Evolutionary conservation across 495 filamentous ascomycete species (phyloP), one percentile per base, ranked within the genome.

Genomic region (Annulohypoxylon bovei): DNA sequence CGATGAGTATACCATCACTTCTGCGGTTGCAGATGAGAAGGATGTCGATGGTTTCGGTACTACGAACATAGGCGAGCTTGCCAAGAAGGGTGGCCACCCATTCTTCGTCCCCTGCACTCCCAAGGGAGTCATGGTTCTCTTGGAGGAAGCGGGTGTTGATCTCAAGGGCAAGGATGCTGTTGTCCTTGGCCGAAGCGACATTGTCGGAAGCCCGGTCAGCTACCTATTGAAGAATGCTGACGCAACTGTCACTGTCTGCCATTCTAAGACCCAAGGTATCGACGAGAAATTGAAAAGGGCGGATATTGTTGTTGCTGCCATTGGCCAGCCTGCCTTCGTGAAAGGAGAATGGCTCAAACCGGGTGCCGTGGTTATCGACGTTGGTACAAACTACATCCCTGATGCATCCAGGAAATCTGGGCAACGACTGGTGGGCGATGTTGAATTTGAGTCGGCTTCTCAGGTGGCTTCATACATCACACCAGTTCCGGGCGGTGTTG

Each of bases 41-140:
- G 95, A 98, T 86, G 95, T 99, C 28, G 95, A 99, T 83, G 95
- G 95, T 62, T 99, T 99, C 78, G 95, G 96, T 40, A 89, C 92
- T 28, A 84, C 87, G 68, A 98, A 97, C 79, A 97, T 98, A 74
- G 95, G 95, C 57, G 94, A 98, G 77, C 86, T 99, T 68, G 94
- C 96, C 60, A 98, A 98, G 86, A 89, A 93, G 65, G 93, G 95
- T 42, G 95, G 94, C 16, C 84, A 85, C 52, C 96, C 95, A 20
- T 84, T 92, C 35, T 99, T 98, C 79, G 87, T 88, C 58, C 95
- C 95, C 40, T 99, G 95, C 83, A 99, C 95, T 1, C 96, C 95
- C 7, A 93, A 97, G 81, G 95, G 95, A 66, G 92, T 98, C 62
- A 98, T 98, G 93, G 92, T 92, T 37, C 86, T 99, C 66, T 83